These are phyloP conservation scores for Camelina neglecta DNA, from an alignment of 345 rosid genomes.

Conservation along the genomic window DNA sequence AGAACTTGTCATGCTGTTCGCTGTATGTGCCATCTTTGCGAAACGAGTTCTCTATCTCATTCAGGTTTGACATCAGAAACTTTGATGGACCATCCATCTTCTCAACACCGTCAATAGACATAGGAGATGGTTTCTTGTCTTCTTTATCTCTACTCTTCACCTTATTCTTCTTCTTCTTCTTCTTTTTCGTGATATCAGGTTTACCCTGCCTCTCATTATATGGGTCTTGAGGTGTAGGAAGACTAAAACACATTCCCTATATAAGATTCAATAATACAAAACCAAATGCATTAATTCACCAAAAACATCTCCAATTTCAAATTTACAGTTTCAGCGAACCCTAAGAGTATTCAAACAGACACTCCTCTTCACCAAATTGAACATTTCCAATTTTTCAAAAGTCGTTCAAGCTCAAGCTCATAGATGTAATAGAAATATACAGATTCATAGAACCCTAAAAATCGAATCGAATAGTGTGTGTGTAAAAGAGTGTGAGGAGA, in stretches of 20 bases:
- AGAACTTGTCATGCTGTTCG: conserved; percentile 45
- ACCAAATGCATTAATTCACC: not conserved
- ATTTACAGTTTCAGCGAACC: not conserved
- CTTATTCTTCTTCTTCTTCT: conserved; percentile 41
- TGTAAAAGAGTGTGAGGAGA: not conserved
- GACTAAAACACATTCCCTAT: conserved; percentile 97
- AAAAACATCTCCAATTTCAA: not conserved
- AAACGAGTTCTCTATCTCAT: conserved; percentile 60
- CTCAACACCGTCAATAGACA: conserved; percentile 24
- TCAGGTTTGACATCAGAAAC: conserved; percentile 66
- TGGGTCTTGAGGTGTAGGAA: conserved; percentile 79
- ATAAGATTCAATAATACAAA: conserved; percentile 7
- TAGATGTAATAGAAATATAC: not conserved
- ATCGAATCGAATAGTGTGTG: not conserved
- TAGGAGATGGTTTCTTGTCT: conserved; percentile 34
- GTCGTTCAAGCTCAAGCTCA: not conserved
- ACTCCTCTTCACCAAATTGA: not conserved
- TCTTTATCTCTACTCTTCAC: conserved; percentile 31
- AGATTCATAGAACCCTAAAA: not conserved
- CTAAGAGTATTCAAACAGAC: not conserved
- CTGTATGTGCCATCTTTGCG: conserved; percentile 41
- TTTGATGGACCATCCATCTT: conserved; percentile 55
- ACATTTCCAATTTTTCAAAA: not conserved
- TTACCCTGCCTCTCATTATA: conserved; percentile 70
- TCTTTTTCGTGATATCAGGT: conserved; percentile 36